Conservation (phyloP, 139 green algal species). For the Protoeuglena noctilucae region DNA sequence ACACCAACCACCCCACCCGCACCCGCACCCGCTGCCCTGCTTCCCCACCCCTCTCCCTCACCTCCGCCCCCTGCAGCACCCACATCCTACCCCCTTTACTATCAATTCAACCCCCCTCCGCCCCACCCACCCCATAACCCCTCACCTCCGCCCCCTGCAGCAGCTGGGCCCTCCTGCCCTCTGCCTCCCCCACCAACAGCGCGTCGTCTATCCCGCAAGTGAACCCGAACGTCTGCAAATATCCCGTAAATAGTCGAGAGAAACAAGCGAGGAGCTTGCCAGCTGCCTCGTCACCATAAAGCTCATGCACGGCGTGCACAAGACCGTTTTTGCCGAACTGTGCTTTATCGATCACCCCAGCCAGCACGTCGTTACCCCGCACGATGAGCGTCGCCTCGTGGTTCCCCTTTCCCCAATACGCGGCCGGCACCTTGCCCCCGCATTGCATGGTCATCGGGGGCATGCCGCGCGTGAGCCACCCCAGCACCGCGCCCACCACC, state of each 20-base stretch:
- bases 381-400: slow-evolving; percentile 52
- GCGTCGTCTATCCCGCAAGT: slow-evolving; percentile 90
- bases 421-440: slow-evolving; percentile 47
- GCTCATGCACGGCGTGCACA: slow-evolving; percentile 82
- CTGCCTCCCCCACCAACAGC: slow-evolving; percentile 38
- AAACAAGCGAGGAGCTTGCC: slow-evolving; percentile 63
- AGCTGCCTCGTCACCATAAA: slow-evolving; percentile 68
- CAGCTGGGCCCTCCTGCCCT: slow-evolving; percentile 29
- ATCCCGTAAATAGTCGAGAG: slow-evolving; percentile 72
- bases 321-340: slow-evolving; percentile 84
- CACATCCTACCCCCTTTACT: no score
- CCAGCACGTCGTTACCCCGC: slow-evolving; percentile 50
- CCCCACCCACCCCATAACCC: no score
- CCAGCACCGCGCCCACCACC: slow-evolving; percentile 56
- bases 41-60: no score
- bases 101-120: no score
- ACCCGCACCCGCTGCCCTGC: no score
- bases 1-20: no score
- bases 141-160: slow-evolving; percentile 38
- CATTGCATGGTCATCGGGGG: slow-evolving; percentile 54
- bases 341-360: slow-evolving; percentile 84
- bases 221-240: slow-evolving; percentile 73
- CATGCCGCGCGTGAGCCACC: slow-evolving; percentile 47
- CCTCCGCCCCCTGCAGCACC: no score
- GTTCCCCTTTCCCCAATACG: slow-evolving; percentile 58